Conservation (phyloP, 1,139 yeast species). For the Spathaspora sp. region DNA sequence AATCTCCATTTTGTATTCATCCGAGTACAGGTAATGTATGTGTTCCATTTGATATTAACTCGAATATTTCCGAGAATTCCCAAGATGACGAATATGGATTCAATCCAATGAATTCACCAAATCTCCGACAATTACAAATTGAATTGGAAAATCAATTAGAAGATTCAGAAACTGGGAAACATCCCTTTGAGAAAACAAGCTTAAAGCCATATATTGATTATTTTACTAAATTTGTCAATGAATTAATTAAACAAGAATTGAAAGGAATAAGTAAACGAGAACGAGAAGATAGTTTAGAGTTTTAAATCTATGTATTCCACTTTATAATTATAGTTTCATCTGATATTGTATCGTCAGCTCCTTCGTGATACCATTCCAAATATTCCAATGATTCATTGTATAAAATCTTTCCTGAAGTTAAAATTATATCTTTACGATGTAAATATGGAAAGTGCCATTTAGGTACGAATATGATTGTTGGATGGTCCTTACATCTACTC, state of each 20-base stretch:
- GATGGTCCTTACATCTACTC: conserved; percentile 15
- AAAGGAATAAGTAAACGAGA: conserved; percentile 44
- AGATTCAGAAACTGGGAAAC: conserved; percentile 22
- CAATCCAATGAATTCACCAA: conserved; percentile 81
- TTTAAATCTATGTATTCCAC: conserved; percentile 15
- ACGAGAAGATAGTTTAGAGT: conserved; percentile 35
- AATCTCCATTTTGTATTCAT: conserved; percentile 97
- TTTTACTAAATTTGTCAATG: conserved; percentile 64
- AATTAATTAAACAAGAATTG: conserved; percentile 56
- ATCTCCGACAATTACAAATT: conserved; percentile 57
- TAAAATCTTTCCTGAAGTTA: conserved; percentile 57
- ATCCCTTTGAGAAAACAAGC: conserved; percentile 59
- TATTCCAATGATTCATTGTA: conserved; percentile 52
- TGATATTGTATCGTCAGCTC: not conserved
- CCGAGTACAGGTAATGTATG: conserved; percentile 98
- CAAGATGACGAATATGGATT: conserved; percentile 54
- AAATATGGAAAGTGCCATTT: conserved; percentile 60
- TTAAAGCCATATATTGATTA: conserved; percentile 73
- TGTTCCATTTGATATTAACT: conserved; percentile 78
- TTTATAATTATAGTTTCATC: conserved; percentile 1
- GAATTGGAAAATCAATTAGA: conserved; percentile 43
- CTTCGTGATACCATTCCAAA: conserved; percentile 68
- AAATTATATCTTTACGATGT: conserved; percentile 41
- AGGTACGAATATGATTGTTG: conserved; percentile 70
- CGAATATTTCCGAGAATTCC: conserved; percentile 32